A percentile compares a stretch with the other conserved stretches of the same genome.
Conservation (phyloP, 805 yeast species). For the Millerago galiae region DNA sequence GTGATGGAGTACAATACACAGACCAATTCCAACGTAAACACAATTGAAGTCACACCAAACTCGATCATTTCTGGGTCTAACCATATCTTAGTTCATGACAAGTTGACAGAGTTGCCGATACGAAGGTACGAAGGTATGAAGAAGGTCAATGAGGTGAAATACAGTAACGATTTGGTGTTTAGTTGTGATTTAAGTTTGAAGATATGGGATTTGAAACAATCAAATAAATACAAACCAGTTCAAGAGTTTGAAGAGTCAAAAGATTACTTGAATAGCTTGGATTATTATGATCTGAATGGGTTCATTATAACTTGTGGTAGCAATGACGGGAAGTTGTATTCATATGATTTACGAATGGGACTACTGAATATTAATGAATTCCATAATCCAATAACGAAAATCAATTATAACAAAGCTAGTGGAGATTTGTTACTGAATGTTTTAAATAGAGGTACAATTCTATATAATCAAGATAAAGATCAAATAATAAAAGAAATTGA, state of each 20-base stretch:
- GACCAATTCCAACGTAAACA: conserved; percentile 7
- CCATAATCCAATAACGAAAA: conserved; percentile 8
- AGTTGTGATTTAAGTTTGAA: conserved; percentile 19
- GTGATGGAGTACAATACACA: conserved; percentile 4
- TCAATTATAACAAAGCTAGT: conserved; percentile 1
- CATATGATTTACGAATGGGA: conserved; percentile 19
- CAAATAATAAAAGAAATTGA: background rate
- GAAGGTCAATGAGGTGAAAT: conserved; percentile 1
- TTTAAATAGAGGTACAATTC: background rate
- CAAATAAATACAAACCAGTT: conserved; percentile 23
- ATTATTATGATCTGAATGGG: background rate
- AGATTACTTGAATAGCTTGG: conserved; percentile 23
- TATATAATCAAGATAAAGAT: conserved; percentile 5
- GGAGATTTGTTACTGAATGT: conserved; percentile 6
- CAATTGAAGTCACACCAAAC: conserved; percentile 5
- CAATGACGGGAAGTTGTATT: conserved; percentile 18
- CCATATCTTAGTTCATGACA: conserved; percentile 12
- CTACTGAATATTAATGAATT: conserved; percentile 8
- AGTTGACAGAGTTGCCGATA: conserved; percentile 3
- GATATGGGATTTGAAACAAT: conserved; percentile 12
- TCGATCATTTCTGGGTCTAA: conserved; percentile 12
- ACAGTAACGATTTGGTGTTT: conserved; percentile 10
- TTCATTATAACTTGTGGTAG: conserved; percentile 13
- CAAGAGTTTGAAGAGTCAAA: conserved; percentile 28
- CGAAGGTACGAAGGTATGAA: conserved; percentile 10